Evolutionary conservation across 176 grass and related monocot species (phyloP).

Genomic region (Stipa capillata): DNA sequence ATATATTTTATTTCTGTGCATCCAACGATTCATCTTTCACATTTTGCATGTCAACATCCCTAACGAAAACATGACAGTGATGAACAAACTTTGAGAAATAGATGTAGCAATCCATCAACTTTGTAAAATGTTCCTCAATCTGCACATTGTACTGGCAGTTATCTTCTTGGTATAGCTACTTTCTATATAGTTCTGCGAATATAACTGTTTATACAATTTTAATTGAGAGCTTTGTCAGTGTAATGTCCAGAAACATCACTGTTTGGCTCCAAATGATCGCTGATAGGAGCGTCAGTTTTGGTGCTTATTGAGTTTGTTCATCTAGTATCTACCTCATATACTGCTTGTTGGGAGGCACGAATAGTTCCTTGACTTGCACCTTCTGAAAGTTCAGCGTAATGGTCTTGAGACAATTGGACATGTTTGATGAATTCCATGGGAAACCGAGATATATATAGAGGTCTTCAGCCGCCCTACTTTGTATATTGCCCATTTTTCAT

Average conservation of each 20-base stretch:
- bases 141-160: not conserved
- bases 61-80: not conserved
- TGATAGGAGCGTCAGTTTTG: not conserved
- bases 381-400: not conserved
- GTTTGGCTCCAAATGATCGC: not conserved
- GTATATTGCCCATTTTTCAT: not conserved
- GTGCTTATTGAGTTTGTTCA: not conserved
- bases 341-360: not conserved
- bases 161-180: not conserved
- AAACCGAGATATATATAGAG: not conserved
- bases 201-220: not conserved
- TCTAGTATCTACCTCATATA: not conserved
- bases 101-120: not conserved
- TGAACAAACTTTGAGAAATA: not conserved
- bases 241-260: not conserved
- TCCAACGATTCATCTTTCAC: not conserved
- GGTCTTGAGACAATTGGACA: not conserved
- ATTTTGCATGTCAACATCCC: not conserved
- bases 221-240: not conserved
- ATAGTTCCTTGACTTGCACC: not conserved
- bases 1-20: not conserved
- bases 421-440: not conserved
- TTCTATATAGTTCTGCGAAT: no score
- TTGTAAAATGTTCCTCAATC: not conserved
- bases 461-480: not conserved